These are phyloP conservation scores for Fusarium sp. DNA, from an alignment of 2,329 filamentous ascomycete genomes.

Conservation along the genomic window DNA sequence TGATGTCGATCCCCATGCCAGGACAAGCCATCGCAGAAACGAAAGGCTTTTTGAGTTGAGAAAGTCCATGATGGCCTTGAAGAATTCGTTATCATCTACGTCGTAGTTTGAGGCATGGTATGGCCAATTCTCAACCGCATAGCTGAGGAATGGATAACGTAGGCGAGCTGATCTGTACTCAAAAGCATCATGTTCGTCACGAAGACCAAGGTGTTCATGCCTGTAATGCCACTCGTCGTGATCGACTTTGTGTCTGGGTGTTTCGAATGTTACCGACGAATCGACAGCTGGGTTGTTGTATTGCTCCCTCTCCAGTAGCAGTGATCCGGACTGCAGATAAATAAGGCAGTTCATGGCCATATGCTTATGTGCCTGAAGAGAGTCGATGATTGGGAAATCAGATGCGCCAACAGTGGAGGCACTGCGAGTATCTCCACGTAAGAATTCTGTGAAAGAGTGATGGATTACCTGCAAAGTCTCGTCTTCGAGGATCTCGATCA, in stretches of 20 bases:
- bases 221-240: not conserved
- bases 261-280: not conserved
- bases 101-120: slow-evolving; percentile 36
- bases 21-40: slow-evolving; percentile 30
- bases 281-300: not conserved
- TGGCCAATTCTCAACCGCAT: slow-evolving; percentile 36
- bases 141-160: slow-evolving; percentile 27
- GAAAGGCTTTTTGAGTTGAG: not conserved
- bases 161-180: slow-evolving; percentile 30
- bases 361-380: slow-evolving; percentile 26
- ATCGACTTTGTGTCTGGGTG: not conserved
- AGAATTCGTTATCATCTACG: slow-evolving; percentile 20
- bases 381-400: slow-evolving; percentile 29
- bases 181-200: not conserved
- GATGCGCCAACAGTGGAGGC: not conserved
- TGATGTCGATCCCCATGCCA: slow-evolving; percentile 25
- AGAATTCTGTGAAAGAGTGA: slow-evolving; percentile 59
- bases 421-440: slow-evolving; percentile 43
- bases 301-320: slow-evolving; percentile 14
- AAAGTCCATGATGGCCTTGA: slow-evolving; percentile 3
- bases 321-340: slow-evolving; percentile 31
- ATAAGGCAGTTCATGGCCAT: slow-evolving; percentile 27
- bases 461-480: slow-evolving; percentile 57
- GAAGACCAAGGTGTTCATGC: not conserved
- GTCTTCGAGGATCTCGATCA: slow-evolving; percentile 56